These are phyloP conservation scores for Diaporthe citrichinensis DNA, from an alignment of 2,329 filamentous ascomycete genomes.

Conservation along the genomic window DNA sequence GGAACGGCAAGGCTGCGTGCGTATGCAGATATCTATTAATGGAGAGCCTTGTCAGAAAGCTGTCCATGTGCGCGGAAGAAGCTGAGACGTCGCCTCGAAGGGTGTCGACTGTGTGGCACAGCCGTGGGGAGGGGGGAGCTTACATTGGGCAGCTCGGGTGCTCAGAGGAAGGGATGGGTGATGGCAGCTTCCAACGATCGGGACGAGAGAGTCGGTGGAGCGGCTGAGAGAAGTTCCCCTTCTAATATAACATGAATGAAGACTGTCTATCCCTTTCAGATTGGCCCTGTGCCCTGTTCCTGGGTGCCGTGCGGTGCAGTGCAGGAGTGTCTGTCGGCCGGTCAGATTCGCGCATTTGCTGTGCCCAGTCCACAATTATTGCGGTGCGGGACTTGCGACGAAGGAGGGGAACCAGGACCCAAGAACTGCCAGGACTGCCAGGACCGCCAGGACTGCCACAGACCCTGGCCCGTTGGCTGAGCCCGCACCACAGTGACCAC, in stretches of 20 bases:
- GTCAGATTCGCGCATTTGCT: constrained; percentile 23
- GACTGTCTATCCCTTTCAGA: constrained; percentile 15
- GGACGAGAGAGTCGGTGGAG: constrained; percentile 11
- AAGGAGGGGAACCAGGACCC: constrained; percentile 27
- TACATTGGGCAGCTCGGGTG: constrained; percentile 24
- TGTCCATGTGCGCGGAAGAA: constrained; percentile 7
- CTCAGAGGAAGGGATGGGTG: neutral
- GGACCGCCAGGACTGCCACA: neutral
- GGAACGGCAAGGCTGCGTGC: constrained; percentile 22
- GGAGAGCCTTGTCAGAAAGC: constrained; percentile 20
- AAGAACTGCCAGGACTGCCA: neutral
- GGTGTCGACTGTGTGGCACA: neutral
- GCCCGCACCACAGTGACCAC: constrained; percentile 16
- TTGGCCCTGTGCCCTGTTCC: no score
- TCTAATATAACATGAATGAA: constrained; percentile 29
- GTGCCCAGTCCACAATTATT: constrained; percentile 30
- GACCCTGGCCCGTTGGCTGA: constrained; percentile 29
- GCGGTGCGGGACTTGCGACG: constrained; percentile 32
- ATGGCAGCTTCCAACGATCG: constrained; percentile 20
- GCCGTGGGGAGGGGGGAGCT: constrained; percentile 20
- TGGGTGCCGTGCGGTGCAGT: constrained; percentile 3
- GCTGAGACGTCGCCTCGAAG: constrained; percentile 7
- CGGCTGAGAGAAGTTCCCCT: constrained; percentile 11
- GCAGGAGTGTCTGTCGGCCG: constrained; percentile 12
- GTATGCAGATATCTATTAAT: neutral